Conservation (phyloP, 768 basidiomycete species). For the Podaxis sp. region DNA sequence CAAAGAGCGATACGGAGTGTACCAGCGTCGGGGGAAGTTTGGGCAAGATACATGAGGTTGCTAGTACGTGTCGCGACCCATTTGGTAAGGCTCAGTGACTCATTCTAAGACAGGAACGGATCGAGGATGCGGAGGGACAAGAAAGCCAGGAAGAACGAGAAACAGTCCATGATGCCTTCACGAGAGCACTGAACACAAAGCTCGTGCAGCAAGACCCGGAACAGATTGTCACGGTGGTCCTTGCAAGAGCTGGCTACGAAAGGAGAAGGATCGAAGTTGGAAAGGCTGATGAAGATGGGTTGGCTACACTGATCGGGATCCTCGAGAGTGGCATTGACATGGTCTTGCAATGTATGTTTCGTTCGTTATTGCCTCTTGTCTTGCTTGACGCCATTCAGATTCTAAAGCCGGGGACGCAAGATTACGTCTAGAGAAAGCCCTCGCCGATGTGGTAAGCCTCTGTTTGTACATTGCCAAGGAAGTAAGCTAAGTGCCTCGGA, state of each 20-base stretch:
- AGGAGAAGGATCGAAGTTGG: slow-evolving; percentile 49
- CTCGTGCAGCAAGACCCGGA: slow-evolving; percentile 61
- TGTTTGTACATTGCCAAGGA: background rate
- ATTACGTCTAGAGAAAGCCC: slow-evolving; percentile 80
- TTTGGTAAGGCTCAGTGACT: background rate
- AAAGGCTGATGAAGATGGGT: slow-evolving; percentile 47
- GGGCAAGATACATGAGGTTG: slow-evolving; percentile 75
- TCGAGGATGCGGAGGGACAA: slow-evolving; percentile 36
- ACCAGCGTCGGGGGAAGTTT: slow-evolving; percentile 74
- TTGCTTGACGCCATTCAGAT: slow-evolving; percentile 35
- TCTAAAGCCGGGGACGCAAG: slow-evolving; percentile 71
- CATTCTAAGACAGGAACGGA: background rate
- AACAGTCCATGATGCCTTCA: slow-evolving; percentile 53
- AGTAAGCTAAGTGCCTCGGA: slow-evolving; percentile 1
- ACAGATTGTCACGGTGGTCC: slow-evolving; percentile 59
- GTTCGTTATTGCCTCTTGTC: background rate
- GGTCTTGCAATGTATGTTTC: slow-evolving; percentile 53
- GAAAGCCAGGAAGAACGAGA: slow-evolving; percentile 35
- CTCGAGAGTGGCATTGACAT: slow-evolving; percentile 64
- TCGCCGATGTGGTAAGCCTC: slow-evolving; percentile 66
- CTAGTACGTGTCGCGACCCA: slow-evolving; percentile 42
- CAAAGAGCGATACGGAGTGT: slow-evolving; percentile 69
- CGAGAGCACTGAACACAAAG: slow-evolving; percentile 53
- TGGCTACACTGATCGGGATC: slow-evolving; percentile 53
- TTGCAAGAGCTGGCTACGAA: slow-evolving; percentile 67